A percentile compares a stretch with the other conserved stretches of the same genome.
These are phyloP conservation scores for Fusarium tanahbumbuense DNA, from an alignment of 2,329 filamentous ascomycete genomes.

Conservation along the genomic window DNA sequence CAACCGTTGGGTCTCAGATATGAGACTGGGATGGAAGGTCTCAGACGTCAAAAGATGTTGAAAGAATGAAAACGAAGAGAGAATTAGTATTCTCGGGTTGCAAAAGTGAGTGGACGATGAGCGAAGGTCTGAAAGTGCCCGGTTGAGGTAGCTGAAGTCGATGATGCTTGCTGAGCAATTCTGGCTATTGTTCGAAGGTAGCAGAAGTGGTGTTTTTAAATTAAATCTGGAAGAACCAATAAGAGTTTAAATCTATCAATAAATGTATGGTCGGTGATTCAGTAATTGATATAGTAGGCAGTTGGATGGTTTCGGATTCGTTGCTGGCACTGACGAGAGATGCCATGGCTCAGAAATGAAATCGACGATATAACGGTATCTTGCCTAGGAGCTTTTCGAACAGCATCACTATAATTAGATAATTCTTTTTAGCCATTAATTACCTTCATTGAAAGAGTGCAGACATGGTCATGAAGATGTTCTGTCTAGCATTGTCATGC, in stretches of 20 bases:
- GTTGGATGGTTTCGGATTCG: background rate
- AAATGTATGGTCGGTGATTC: constrained; percentile 6
- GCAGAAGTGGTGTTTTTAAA: background rate
- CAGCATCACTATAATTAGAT: no score
- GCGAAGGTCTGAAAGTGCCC: background rate
- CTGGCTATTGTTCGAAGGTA: background rate
- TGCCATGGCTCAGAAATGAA: background rate
- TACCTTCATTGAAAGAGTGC: no score
- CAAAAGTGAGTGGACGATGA: background rate
- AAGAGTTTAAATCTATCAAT: background rate
- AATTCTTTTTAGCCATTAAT: no score
- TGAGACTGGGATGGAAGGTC: background rate
- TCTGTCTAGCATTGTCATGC: no score
- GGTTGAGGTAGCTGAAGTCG: background rate
- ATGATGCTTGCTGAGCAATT: background rate
- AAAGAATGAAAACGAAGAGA: background rate
- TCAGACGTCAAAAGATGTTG: background rate
- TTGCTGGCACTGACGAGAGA: background rate
- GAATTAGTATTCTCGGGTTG: background rate
- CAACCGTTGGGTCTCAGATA: background rate
- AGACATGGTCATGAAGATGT: no score
- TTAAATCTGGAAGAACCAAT: background rate
- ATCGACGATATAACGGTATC: no score
- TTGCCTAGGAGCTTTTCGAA: no score
- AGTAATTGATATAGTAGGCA: background rate